phyloP scores from a whole-genome alignment of 2,329 filamentous ascomycete species.

The Penicillium sp. region DNA sequence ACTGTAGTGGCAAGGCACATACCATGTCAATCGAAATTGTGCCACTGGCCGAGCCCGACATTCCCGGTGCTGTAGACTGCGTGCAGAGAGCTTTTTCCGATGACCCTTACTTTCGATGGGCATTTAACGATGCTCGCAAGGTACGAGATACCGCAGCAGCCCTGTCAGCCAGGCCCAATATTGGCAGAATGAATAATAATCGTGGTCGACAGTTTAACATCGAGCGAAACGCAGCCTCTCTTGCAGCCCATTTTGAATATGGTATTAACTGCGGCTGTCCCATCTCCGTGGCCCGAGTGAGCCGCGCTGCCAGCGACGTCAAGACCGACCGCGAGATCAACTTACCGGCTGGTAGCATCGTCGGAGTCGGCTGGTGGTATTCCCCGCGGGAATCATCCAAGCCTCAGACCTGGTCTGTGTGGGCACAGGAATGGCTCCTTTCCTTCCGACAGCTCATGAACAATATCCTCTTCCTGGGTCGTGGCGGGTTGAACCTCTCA shows the following conservation, averaged over 20 bases:
- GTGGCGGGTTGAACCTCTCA: constrained; percentile 61
- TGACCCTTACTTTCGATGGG: constrained; percentile 64
- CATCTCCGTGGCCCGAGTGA: constrained; percentile 64
- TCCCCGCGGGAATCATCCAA: constrained; percentile 50
- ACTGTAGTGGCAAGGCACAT: constrained; percentile 17
- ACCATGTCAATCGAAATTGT: constrained; percentile 53
- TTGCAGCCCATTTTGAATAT: constrained; percentile 64
- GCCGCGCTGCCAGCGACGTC: constrained; percentile 32
- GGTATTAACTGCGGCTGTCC: constrained; percentile 62
- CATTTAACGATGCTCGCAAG: constrained; percentile 55
- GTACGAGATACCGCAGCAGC: constrained; percentile 35
- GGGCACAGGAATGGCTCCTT: constrained; percentile 61
- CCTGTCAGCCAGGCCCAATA: too few relatives aligned
- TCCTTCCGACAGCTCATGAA: constrained; percentile 62
- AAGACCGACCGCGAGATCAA: constrained; percentile 12
- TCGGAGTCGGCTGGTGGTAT: constrained; percentile 71
- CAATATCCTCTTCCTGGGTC: constrained; percentile 61
- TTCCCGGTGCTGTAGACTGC: constrained; percentile 59
- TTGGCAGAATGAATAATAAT: constrained; percentile 7
- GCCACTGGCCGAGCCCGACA: constrained; percentile 55
- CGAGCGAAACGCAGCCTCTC: constrained; percentile 58
- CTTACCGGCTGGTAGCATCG: constrained; percentile 44
- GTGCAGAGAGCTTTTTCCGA: constrained; percentile 63
- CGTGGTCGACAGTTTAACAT: constrained; percentile 51
- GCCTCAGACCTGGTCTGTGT: constrained; percentile 57